Percentiles rank a stretch among this genome's conserved stretches.
Evolutionary conservation across 2,329 filamentous ascomycete species (phyloP).

Genomic region (Lasiodiplodia citricola): DNA sequence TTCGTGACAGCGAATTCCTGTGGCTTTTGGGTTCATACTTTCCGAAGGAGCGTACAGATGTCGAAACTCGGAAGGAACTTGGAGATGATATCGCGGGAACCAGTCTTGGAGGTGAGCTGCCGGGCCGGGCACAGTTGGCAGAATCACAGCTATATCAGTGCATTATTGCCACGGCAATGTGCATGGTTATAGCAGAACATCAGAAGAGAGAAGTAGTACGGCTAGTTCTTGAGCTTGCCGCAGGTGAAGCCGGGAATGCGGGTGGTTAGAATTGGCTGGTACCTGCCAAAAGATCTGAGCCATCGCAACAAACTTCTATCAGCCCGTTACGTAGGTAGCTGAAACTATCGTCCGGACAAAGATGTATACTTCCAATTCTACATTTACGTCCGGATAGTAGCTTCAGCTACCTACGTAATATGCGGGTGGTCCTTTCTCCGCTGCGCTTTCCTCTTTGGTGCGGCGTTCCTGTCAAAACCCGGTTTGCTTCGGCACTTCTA

Average conservation of each 20-base stretch:
- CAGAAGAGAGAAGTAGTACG: slow-evolving; percentile 35
- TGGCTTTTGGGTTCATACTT: slow-evolving; percentile 25
- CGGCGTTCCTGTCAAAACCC: not conserved
- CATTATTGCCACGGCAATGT: slow-evolving; percentile 40
- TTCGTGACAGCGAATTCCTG: slow-evolving; percentile 36
- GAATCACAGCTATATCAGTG: slow-evolving; percentile 36
- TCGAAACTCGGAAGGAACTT: too few species aligned
- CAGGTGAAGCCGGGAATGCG: not conserved
- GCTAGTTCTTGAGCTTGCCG: not conserved
- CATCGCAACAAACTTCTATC: too few species aligned
- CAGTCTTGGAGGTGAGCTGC: slow-evolving; percentile 28
- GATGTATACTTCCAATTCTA: too few species aligned
- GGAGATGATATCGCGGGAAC: not conserved
- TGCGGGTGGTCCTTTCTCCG: too few species aligned
- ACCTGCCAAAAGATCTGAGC: too few species aligned
- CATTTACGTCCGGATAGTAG: too few species aligned
- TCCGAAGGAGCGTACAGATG: not conserved
- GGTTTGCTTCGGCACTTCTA: not conserved
- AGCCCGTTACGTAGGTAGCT: too few species aligned
- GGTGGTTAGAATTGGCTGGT: not conserved
- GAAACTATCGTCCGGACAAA: too few species aligned
- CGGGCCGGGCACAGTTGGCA: not conserved
- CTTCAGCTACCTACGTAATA: too few species aligned
- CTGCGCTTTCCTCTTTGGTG: too few species aligned
- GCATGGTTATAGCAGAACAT: slow-evolving; percentile 41